Base-by-base conservation (phyloP, 495 filamentous ascomycete species). In the Cercophora samala region DNA sequence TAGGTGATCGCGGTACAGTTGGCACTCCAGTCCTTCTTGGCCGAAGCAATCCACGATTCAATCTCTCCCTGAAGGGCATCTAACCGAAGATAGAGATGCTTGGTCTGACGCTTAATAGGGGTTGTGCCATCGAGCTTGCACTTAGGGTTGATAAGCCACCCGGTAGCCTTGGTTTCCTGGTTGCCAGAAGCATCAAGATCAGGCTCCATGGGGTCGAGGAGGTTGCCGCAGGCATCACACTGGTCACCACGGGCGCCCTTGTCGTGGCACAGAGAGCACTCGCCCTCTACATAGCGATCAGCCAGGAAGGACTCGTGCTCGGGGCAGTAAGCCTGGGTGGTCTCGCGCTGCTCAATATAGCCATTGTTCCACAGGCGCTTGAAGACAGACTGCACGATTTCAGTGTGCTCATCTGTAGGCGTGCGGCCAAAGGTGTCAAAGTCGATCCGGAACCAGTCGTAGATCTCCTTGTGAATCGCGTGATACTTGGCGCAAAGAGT, bases 211-310 rank as follows among this genome's bases (percentile, higher is more conserved):
- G 93, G 91, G 72, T 97, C 93, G 5, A 95, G 83, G 52, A 97
- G 82, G 72, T 89, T 82, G 63, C 83, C 82, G 68, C 92, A 97
- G 70, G 89, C 90, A 76, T 97, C 93, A 72, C 93, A 97, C 80
- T 69, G 79, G 66, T 80, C 79, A 65, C 92, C 92, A 60, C 91
- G 85, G 32, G 93, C 93, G 74, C 93, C 93, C 53, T 87, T 83
- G 76, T 93, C 93, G 62, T 84, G 83, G 79, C 91, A 97, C 32
- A 68, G 56, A 65, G 64, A 86, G 78, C 93, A 97, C 68, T 88
- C 90, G 19, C 93, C 93, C 80, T 97, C 93, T 21, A 97, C 92
- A 74, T 91, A 98, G 53, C 94, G 91, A 77, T 98, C 94, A 22
- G 94, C 93, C 62, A 98, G 76, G 82, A 97, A 98, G 23, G 88